Conservation (phyloP, 306 rosid genomes). For the Lithocarpus polystachyus region DNA sequence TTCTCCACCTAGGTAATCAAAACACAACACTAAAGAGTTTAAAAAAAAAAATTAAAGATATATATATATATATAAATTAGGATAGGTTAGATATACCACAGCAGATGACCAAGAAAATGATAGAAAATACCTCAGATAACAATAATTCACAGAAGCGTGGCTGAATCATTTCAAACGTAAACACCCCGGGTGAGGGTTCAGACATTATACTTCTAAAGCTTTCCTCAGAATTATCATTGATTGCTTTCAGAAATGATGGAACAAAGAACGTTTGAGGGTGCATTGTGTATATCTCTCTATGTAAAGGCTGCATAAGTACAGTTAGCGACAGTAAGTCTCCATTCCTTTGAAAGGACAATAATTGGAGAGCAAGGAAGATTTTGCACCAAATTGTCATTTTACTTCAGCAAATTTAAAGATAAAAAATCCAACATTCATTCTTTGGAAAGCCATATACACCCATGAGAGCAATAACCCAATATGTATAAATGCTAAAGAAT, state of each 20-base stretch:
- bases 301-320: constrained; percentile 52
- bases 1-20: constrained; percentile 67
- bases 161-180: constrained; percentile 79
- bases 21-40: constrained; percentile 18
- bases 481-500: background rate
- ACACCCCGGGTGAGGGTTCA: constrained; percentile 76
- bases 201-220: constrained; percentile 65
- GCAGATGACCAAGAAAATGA: constrained; percentile 21
- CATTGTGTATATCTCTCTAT: constrained; percentile 62
- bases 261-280: constrained; percentile 65
- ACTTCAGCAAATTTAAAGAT: background rate
- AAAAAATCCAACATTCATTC: background rate
- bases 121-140: constrained; percentile 68
- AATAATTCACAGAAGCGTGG: constrained; percentile 70
- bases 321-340: constrained; percentile 11
- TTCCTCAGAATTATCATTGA: constrained; percentile 70
- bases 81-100: constrained; percentile 8
- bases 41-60: background rate
- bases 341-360: constrained; percentile 4
- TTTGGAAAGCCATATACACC: background rate
- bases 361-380: background rate
- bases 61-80: background rate
- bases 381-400: constrained; percentile 7
- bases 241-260: constrained; percentile 78
- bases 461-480: background rate